A percentile compares a stretch with the other conserved stretches of the same genome.
Evolutionary conservation across 2,329 filamentous ascomycete genomes (phyloP).

Genomic region (Fusarium chuoi): DNA sequence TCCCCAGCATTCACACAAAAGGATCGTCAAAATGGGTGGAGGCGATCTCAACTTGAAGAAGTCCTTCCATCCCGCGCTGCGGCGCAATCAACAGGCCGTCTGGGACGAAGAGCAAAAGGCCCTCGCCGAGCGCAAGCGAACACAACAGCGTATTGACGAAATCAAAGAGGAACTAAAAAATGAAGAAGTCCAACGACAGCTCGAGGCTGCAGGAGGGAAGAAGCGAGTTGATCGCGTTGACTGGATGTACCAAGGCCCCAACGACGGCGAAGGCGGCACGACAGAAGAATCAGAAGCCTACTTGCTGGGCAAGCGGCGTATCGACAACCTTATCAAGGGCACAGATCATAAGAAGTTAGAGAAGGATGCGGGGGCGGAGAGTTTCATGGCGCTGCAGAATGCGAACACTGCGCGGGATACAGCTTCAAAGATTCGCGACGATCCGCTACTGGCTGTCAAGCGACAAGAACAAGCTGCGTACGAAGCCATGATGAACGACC

Average conservation of each 20-base stretch:
- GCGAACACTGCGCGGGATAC: constrained; percentile 83
- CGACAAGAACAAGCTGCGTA: constrained; percentile 87
- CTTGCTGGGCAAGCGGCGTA: constrained; percentile 88
- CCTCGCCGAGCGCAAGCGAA: constrained; percentile 92
- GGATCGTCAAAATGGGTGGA: constrained; percentile 76
- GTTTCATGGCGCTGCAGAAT: constrained; percentile 70
- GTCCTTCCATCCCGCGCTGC: constrained; percentile 91
- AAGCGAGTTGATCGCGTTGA: constrained; percentile 87
- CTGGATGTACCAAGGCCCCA: constrained; percentile 97
- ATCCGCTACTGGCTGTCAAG: constrained; percentile 93
- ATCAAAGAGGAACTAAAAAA: constrained; percentile 92
- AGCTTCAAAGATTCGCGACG: constrained; percentile 86
- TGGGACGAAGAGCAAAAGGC: constrained; percentile 94
- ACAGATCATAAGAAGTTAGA: constrained; percentile 83
- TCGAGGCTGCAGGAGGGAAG: constrained; percentile 86
- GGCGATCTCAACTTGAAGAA: constrained; percentile 96
- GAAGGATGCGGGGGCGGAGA: constrained; percentile 74
- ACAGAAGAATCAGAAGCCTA: constrained; percentile 94
- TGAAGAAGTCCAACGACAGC: constrained; percentile 89
- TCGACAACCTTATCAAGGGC: constrained; percentile 84
- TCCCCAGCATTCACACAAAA: constrained; percentile 5
- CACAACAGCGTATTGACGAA: constrained; percentile 90
- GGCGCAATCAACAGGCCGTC: constrained; percentile 90
- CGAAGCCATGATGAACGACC: constrained; percentile 82
- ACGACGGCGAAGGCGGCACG: constrained; percentile 77